Evolutionary conservation across 495 filamentous ascomycete genomes (phyloP), one percentile per base, ranked within the genome.

Genomic region (Viridothelium virens): DNA sequence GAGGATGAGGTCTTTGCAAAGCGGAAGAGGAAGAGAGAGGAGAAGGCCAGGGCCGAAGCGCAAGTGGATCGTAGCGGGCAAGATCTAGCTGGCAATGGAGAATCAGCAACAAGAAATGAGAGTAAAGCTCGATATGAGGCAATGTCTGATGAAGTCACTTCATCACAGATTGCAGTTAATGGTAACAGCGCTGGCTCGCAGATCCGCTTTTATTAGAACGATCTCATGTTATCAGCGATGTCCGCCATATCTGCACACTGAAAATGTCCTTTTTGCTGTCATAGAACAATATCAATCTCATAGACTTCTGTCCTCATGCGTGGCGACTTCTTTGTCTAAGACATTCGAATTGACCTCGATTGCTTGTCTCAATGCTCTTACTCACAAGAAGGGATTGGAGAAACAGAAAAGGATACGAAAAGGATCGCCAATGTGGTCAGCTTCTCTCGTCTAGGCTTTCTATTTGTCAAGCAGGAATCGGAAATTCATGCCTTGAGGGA

Each of bases 1-100:
- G 91, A 92, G 71, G 89, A 95, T 70, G 79, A 80, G 7, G 71
- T 84, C 14, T 89, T 87, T 80, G 80, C 84, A 63, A 76, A 70
- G 67, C 66, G 63, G 63, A 76, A 70, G 67, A 67, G 63, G 63
- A 74, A 76, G 68, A 75, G 71, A 61, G 73, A 73, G 47, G 67
- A 56, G 53, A 71, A 70, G 61, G 53, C 53, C 18, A 36, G 14
- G 53, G 25, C 18, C 7, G 11, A 14, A 34, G 53, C 33, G 31
- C 48, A n/a, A 16, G 53, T 10, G 4, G 53, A 7, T 3, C 10
- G 31, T 36, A 14, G 18, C 3, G 3, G 7, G 25, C 7, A 7
- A 34, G 53, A 7, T 59, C 25, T 3, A 33, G 53, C 11, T 59
- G 11, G 53, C 53, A 59, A 4, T 36, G 53, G 14, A 36, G 31